Percentiles rank a stretch among this genome's conserved stretches.
phyloP scores from a whole-genome alignment of 441 rosid genomes.

The Capsella rubella region DNA sequence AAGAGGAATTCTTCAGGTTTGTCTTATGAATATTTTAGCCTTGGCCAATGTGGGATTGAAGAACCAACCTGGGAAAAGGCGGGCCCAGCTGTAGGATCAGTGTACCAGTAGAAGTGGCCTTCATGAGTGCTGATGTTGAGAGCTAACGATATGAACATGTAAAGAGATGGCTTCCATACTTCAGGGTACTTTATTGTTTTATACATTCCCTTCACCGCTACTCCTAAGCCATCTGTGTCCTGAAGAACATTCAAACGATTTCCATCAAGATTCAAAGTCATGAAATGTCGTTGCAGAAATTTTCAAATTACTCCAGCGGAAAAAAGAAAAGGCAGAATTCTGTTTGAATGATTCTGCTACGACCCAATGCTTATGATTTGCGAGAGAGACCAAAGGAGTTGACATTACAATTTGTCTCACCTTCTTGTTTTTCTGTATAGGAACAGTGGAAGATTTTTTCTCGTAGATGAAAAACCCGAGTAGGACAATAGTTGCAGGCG shows the following conservation, averaged over 20 bases:
- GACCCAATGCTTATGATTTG: not conserved
- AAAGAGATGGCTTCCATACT: conserved; percentile 88
- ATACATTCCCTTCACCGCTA: conserved; percentile 59
- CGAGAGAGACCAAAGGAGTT: conserved; percentile 16
- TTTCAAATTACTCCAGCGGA: conserved; percentile 2
- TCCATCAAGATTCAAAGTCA: conserved; percentile 26
- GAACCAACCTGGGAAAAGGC: conserved; percentile 71
- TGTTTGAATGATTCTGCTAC: not conserved
- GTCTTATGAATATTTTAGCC: not conserved
- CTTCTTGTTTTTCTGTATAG: conserved; percentile 54
- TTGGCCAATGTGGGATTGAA: conserved; percentile 7
- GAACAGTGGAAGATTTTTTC: conserved; percentile 46
- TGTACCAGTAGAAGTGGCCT: conserved; percentile 90
- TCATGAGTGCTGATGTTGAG: conserved; percentile 83
- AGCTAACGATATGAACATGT: conserved; percentile 77
- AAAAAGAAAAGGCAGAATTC: conserved; percentile 4
- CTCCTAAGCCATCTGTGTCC: conserved; percentile 54
- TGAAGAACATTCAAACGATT: conserved; percentile 38
- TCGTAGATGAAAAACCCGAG: conserved; percentile 79
- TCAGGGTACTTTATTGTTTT: conserved; percentile 69
- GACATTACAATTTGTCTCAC: conserved; percentile 42
- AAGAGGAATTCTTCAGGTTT: conserved; percentile 11
- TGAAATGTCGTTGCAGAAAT: not conserved
- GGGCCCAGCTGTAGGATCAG: conserved; percentile 79
- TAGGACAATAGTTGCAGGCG: conserved; percentile 56